These are phyloP conservation scores for Fulvia fulva DNA, from an alignment of 2,329 filamentous ascomycete genomes.

Conservation along the genomic window DNA sequence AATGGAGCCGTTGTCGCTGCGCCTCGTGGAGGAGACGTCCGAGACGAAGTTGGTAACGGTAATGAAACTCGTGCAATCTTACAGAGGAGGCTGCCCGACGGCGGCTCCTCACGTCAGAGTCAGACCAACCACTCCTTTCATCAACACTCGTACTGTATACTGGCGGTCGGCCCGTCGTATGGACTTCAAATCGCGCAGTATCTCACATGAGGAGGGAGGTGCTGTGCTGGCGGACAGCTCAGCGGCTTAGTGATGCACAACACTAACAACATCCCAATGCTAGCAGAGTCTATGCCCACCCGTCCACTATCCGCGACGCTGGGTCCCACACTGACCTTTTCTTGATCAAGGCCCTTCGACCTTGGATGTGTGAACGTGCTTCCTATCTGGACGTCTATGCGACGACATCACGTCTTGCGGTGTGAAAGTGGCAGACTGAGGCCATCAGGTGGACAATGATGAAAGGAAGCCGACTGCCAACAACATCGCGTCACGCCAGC, in stretches of 20 bases:
- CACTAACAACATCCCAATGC: neutral
- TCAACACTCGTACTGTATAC: neutral
- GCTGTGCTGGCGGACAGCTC: neutral
- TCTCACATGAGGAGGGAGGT: neutral
- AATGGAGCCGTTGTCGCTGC: neutral
- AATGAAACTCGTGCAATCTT: neutral
- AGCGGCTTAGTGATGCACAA: neutral
- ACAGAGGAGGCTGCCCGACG: neutral
- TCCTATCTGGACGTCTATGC: neutral
- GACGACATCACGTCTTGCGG: neutral
- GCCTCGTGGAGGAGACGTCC: neutral
- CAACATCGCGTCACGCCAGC: neutral
- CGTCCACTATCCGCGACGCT: neutral
- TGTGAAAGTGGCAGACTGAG: neutral
- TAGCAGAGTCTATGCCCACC: neutral
- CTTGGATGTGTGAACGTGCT: neutral
- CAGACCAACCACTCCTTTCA: neutral
- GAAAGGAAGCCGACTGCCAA: neutral
- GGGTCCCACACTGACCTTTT: neutral
- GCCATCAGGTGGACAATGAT: neutral
- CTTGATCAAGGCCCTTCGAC: neutral
- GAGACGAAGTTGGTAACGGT: neutral
- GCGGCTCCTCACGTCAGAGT: neutral
- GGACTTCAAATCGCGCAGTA: neutral
- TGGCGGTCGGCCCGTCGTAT: neutral